Percentiles rank a stretch among this genome's conserved stretches.
Conservation (phyloP, 768 basidiomycete genomes). For the Tulasnella sp. region DNA sequence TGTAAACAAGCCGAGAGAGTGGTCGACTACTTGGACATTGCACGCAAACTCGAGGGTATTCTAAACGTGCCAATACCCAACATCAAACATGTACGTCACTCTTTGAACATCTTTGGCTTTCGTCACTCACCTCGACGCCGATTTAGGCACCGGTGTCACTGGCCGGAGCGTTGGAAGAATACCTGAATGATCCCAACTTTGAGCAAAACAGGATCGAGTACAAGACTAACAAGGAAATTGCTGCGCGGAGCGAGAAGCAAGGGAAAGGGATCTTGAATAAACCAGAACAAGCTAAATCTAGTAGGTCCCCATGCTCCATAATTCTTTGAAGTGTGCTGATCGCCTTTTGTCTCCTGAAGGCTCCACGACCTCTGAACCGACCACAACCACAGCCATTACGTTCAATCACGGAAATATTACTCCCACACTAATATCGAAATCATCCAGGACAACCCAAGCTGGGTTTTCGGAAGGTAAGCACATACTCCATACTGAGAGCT, state of each 20-base stretch:
- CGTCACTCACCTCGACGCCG: constrained; percentile 1
- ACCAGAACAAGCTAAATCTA: background rate
- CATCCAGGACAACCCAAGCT: constrained; percentile 18
- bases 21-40: constrained; percentile 84
- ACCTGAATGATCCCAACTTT: constrained; percentile 91
- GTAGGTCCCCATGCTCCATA: background rate
- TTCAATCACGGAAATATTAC: constrained; percentile 15
- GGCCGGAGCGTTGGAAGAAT: constrained; percentile 88
- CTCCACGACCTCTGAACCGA: background rate
- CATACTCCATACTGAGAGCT: too few species aligned
- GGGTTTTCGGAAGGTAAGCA: constrained; percentile 26
- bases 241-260: constrained; percentile 31
- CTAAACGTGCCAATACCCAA: constrained; percentile 91
- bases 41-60: constrained; percentile 84
- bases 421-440: constrained; percentile 21
- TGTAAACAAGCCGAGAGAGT: constrained; percentile 82
- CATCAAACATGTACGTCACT: constrained; percentile 51
- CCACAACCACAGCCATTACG: background rate
- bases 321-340: background rate
- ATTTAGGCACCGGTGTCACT: constrained; percentile 81
- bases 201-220: constrained; percentile 92
- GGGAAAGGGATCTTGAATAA: constrained; percentile 1
- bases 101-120: background rate
- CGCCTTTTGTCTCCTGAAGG: background rate
- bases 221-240: constrained; percentile 59